phyloP scores from a whole-genome alignment of 139 green algal genomes.

The Closterium sp. region DNA sequence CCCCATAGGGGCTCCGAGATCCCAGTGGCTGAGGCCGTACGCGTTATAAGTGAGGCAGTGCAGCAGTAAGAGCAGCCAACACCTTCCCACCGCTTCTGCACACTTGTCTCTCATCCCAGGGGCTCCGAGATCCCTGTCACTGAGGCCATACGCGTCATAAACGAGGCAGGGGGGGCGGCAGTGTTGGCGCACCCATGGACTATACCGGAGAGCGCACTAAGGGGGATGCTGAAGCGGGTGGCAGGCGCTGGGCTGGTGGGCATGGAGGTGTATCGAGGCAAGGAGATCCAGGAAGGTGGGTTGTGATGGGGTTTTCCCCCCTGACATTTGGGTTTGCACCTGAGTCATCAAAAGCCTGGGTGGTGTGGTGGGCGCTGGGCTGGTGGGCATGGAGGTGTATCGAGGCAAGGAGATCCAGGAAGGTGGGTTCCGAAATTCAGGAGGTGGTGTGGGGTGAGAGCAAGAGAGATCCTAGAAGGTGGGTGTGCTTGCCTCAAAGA shows the following conservation, averaged over 20 bases:
- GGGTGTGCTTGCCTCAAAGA: too few relatives aligned
- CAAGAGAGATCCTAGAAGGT: too few relatives aligned
- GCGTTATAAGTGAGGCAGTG: neutral
- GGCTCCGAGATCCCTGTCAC: conserved; percentile 22
- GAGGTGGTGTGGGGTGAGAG: too few relatives aligned
- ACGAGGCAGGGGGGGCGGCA: conserved; percentile 16
- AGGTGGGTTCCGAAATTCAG: too few relatives aligned
- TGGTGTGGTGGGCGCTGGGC: too few relatives aligned
- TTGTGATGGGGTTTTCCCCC: too few relatives aligned
- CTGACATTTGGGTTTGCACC: too few relatives aligned
- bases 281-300: neutral
- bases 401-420: neutral
- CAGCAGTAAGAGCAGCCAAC: too few relatives aligned
- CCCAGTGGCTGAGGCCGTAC: neutral
- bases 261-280: neutral
- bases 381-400: neutral
- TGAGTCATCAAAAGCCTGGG: too few relatives aligned
- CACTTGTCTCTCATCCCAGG: neutral
- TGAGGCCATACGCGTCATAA: conserved; percentile 28
- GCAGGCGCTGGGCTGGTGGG: neutral
- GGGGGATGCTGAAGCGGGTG: neutral
- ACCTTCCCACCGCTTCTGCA: too few relatives aligned
- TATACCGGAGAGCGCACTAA: neutral
- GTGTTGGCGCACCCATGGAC: conserved; percentile 46
- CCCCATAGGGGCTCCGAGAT: neutral